Conservation (phyloP, 768 basidiomycete species). For the Albatrellus ellisii region DNA sequence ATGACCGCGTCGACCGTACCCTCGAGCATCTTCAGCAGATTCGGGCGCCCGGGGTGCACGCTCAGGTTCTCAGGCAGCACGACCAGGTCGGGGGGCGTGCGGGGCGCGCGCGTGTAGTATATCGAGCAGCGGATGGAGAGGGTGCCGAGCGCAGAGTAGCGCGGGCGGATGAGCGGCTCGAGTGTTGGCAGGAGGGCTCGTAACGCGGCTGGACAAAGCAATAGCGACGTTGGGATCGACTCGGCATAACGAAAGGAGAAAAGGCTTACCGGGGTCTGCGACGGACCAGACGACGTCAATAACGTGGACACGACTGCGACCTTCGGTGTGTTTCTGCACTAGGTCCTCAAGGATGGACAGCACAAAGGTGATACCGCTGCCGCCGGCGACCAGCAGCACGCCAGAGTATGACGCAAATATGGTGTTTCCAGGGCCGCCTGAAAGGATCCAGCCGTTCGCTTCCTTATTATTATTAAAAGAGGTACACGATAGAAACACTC, state of each 20-base stretch:
- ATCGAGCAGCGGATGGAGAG: not conserved
- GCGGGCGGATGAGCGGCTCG: not conserved
- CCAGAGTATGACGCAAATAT: conserved; percentile 37
- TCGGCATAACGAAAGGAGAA: conserved; percentile 1
- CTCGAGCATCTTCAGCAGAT: conserved; percentile 13
- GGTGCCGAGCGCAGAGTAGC: not conserved
- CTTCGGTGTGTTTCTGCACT: conserved; percentile 23
- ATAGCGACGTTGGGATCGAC: not conserved
- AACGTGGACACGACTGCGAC: conserved; percentile 26
- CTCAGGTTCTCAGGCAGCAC: conserved; percentile 16
- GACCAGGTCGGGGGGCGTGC: not conserved
- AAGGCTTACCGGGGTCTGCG: conserved; percentile 26
- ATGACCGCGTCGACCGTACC: conserved; percentile 16
- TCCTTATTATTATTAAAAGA: too few relatives aligned
- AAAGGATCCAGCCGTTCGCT: not conserved
- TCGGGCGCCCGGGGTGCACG: conserved; percentile 19
- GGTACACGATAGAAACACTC: conserved; percentile 1
- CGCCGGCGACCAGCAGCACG: conserved; percentile 43
- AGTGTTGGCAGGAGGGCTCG: not conserved
- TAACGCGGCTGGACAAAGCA: not conserved
- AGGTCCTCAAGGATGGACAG: conserved; percentile 41
- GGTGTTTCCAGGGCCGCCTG: conserved; percentile 32
- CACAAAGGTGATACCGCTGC: conserved; percentile 47
- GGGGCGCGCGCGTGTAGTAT: not conserved
- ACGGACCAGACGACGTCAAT: conserved; percentile 46